A percentile compares a stretch with the other conserved stretches of the same genome.
Conservation (phyloP, 805 yeast species). For the Ogataea thermomethanolica region DNA sequence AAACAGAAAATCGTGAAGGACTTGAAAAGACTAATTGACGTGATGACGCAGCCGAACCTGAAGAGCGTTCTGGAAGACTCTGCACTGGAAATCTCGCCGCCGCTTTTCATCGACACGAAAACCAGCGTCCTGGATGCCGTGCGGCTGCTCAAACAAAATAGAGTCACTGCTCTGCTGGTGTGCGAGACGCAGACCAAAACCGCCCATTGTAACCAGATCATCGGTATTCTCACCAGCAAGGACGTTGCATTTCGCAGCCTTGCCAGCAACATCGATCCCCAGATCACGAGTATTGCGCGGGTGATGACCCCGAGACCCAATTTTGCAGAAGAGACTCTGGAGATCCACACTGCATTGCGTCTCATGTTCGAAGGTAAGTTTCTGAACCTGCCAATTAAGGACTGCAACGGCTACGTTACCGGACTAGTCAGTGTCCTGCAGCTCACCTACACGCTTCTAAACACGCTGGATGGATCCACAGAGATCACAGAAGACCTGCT, state of each 20-base stretch:
- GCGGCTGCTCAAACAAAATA: conserved; percentile 35
- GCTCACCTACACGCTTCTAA: conserved; percentile 39
- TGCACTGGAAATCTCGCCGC: conserved; percentile 27
- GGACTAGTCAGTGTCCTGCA: conserved; percentile 44
- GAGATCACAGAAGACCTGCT: conserved; percentile 32
- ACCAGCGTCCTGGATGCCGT: conserved; percentile 39
- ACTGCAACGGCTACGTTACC: conserved; percentile 29
- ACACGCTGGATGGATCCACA: conserved; percentile 32
- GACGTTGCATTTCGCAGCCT: conserved; percentile 43
- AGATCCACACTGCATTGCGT: conserved; percentile 42
- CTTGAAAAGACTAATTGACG: conserved; percentile 34
- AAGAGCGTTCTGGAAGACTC: conserved; percentile 27
- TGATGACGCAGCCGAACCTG: conserved; percentile 42
- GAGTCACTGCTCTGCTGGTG: conserved; percentile 41
- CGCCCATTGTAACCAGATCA: conserved; percentile 32
- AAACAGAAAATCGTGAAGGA: conserved; percentile 33
- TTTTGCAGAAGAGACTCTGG: conserved; percentile 38
- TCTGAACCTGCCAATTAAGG: conserved; percentile 40
- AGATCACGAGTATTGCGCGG: conserved; percentile 37
- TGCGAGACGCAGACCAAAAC: conserved; percentile 26
- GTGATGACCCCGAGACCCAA: conserved; percentile 46
- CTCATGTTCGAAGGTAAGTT: conserved; percentile 47
- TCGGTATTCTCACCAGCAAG: conserved; percentile 46
- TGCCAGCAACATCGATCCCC: conserved; percentile 36
- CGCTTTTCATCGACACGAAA: conserved; percentile 36